Evolutionary conservation across 1,284 basidiomycete genomes (phyloP).

Genomic region (Porodaedalea pini): DNA sequence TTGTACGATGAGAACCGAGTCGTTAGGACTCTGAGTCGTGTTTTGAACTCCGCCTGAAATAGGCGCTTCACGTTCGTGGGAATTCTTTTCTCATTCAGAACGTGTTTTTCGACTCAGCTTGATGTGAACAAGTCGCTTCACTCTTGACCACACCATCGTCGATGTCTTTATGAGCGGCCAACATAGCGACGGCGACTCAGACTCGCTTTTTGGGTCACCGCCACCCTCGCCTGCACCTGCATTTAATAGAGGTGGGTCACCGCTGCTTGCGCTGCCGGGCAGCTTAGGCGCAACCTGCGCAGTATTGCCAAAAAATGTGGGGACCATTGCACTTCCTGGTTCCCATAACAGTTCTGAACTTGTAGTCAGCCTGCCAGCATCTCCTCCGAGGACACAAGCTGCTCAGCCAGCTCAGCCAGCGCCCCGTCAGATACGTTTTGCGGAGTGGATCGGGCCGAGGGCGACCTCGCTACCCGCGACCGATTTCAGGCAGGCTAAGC

Average conservation of each 20-base stretch:
- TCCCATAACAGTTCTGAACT: conserved; percentile 83
- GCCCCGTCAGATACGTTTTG: conserved; percentile 23
- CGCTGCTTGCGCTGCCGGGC: conserved; percentile 54
- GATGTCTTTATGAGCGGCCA: conserved; percentile 22
- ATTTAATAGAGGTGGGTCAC: conserved; percentile 64
- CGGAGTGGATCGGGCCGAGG: background rate
- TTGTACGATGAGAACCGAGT: background rate
- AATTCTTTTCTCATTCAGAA: background rate
- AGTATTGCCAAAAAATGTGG: conserved; percentile 70
- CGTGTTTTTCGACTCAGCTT: background rate
- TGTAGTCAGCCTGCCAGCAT: conserved; percentile 70
- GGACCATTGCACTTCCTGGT: conserved; percentile 94
- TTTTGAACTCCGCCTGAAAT: no score
- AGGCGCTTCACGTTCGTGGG: no score
- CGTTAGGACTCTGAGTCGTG: no score
- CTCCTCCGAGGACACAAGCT: conserved; percentile 44
- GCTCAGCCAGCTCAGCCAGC: conserved; percentile 30
- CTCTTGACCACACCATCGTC: conserved; percentile 15
- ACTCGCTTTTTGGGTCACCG: conserved; percentile 78
- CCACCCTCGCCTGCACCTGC: conserved; percentile 52
- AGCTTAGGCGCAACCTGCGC: conserved; percentile 36
- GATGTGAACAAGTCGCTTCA: conserved; percentile 7
- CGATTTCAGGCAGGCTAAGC: background rate
- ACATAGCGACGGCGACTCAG: conserved; percentile 45
- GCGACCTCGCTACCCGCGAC: background rate